These are phyloP conservation scores for Hymenoscyphus repandus DNA, from an alignment of 2,329 filamentous ascomycete species.

Conservation along the genomic window DNA sequence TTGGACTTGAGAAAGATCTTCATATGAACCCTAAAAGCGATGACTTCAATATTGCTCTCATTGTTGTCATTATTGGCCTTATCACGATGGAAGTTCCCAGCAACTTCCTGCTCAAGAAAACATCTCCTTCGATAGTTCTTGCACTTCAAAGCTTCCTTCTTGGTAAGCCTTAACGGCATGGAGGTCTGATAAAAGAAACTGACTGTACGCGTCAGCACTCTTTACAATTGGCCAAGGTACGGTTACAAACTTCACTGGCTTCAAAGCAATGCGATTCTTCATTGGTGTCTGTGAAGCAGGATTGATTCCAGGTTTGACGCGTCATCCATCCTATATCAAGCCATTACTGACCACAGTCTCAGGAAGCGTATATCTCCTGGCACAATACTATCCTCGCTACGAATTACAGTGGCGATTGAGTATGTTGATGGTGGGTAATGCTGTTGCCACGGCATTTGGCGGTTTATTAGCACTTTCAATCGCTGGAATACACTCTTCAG, in stretches of 20 bases:
- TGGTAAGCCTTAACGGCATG: conserved; percentile 5
- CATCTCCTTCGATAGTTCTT: conserved; percentile 6
- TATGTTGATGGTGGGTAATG: conserved; percentile 39
- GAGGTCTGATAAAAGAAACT: background rate
- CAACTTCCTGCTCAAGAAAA: conserved; percentile 6
- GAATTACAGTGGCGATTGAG: conserved; percentile 44
- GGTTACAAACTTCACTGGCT: conserved; percentile 2
- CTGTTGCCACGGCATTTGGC: conserved; percentile 4
- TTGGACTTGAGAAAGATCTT: conserved; percentile 4
- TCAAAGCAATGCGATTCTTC: conserved; percentile 30
- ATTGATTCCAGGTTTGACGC: conserved; percentile 35
- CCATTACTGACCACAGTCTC: background rate
- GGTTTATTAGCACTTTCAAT: conserved; percentile 13
- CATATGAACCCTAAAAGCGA: conserved; percentile 7
- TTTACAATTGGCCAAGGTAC: conserved; percentile 6
- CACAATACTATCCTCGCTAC: conserved; percentile 43
- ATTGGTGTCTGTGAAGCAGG: conserved; percentile 43
- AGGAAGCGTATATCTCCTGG: conserved; percentile 39
- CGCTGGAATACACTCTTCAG: conserved; percentile 6
- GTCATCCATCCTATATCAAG: background rate
- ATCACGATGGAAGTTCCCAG: conserved; percentile 6
- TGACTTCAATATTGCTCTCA: conserved; percentile 5
- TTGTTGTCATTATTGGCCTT: conserved; percentile 4
- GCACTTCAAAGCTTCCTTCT: conserved; percentile 6
- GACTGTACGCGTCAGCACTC: background rate